Base-by-base conservation (phyloP, 2,329 filamentous ascomycete genomes). In the Pseudogymnoascus sp. region DNA sequence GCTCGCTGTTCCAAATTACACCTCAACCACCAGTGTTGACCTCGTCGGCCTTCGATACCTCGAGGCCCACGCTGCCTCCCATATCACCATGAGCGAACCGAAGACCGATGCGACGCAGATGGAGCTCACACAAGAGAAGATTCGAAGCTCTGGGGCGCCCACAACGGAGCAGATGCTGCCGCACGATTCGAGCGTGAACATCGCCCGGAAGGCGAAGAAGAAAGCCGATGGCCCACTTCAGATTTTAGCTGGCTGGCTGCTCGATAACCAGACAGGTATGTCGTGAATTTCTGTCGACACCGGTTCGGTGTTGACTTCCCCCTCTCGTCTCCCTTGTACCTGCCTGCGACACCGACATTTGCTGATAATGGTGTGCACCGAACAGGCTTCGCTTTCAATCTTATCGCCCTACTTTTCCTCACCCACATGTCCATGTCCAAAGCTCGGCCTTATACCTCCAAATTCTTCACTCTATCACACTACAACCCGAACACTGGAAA, bases 401-500 rank as follows among this genome's bases (percentile, higher is more conserved):
- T 94, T 62, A 79, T 97, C 65, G 84, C 90, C 62, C 85, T 95
- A 66, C 84, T 97, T 65, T 85, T 88, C 72, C 84, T 96, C 65
- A 85, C 90, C 61, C 91, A 97, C 76, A 77, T 86, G 68, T 86
- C 88, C 70, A 91, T 96, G 72, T 91, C 93, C 59, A 87, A 87
- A 69, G 85, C 91, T 57, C 85, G 90, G 65, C 78, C 82, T 60
- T 85, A 89, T 70, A 96, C 91, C n/a, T 81, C 82, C 70, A 94
- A 92, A 68, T 96, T 96, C 79, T 91, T 96, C 76, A 82, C 85
- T 61, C 82, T 97, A 62, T 92, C 90, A 62, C 94, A 97, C 77
- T 86, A 87, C 74, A 89, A 93, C 71, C 75, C 84, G 0, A 71
- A 77, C 6, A 84, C 85, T 1, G 86, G 84, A 47, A 76, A 82